Percentiles rank a stretch among this genome's conserved stretches.
Evolutionary conservation across 305 asterid genomes (phyloP).

Genomic region (Petunia hybrid): DNA sequence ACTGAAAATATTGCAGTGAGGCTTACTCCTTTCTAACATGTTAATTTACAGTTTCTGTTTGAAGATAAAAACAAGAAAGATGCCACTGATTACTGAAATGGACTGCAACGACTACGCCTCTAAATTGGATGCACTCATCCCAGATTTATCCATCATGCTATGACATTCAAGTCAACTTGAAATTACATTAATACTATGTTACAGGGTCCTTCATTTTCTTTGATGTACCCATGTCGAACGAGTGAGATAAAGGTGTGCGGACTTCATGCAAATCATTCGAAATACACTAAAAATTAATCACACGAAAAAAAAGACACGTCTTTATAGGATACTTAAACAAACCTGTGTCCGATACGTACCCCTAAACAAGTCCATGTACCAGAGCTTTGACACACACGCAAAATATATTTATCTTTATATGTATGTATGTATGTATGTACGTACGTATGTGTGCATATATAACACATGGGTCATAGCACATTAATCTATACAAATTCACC

Average conservation of each 20-base stretch:
- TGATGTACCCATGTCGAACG: background rate
- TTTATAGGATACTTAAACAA: slow-evolving; percentile 14
- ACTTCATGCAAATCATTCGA: background rate
- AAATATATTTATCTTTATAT: too few species aligned
- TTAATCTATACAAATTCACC: slow-evolving; percentile 51
- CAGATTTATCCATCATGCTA: slow-evolving; percentile 9
- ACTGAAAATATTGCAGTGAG: background rate
- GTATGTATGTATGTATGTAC: too few species aligned
- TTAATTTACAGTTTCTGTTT: background rate
- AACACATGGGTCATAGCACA: slow-evolving; percentile 6
- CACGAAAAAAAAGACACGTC: background rate
- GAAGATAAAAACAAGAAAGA: background rate
- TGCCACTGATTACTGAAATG: slow-evolving; percentile 5
- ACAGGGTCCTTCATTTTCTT: background rate
- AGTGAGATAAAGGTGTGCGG: background rate
- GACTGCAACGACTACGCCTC: background rate
- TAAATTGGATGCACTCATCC: background rate
- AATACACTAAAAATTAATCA: slow-evolving; percentile 19
- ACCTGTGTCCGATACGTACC: background rate
- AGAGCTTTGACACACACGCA: background rate
- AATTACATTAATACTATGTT: background rate
- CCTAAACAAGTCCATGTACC: slow-evolving; percentile 21
- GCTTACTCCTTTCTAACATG: slow-evolving; percentile 12
- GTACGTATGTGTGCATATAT: background rate
- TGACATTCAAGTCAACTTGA: slow-evolving; percentile 25